A percentile compares a stretch with the other conserved stretches of the same genome.
phyloP scores from a whole-genome alignment of 2,329 filamentous ascomycete genomes.

The Huntiella savannae region DNA sequence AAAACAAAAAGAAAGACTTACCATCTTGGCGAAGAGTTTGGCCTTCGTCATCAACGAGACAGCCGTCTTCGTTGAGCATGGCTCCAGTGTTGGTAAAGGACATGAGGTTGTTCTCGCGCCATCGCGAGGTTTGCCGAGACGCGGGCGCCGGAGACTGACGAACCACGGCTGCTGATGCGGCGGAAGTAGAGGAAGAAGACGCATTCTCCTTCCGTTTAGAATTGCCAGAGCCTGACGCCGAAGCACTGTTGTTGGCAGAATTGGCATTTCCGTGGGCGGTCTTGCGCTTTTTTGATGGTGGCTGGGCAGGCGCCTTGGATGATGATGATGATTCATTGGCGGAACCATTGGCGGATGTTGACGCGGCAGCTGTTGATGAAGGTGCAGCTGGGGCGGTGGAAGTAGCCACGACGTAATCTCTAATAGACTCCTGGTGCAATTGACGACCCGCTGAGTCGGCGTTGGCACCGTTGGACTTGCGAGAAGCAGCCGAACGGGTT shows the following conservation, averaged over 20 bases:
- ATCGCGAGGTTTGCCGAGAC: constrained; percentile 2
- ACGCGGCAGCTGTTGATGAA: neutral
- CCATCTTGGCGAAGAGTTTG: constrained; percentile 69
- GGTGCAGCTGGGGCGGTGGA: constrained; percentile 1
- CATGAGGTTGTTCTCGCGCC: constrained; percentile 65
- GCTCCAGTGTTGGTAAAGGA: constrained; percentile 59
- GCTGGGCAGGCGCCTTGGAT: constrained; percentile 19
- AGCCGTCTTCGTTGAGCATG: constrained; percentile 47
- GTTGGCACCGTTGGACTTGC: constrained; percentile 23
- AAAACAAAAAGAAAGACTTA: constrained; percentile 26
- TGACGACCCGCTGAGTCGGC: constrained; percentile 15
- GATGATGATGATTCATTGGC: neutral
- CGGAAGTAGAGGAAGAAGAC: too few relatives aligned
- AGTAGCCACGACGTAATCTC: constrained; percentile 4
- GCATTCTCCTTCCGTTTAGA: constrained; percentile 4
- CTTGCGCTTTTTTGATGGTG: constrained; percentile 68
- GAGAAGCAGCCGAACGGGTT: constrained; percentile 20
- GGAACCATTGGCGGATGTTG: neutral
- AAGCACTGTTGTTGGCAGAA: constrained; percentile 1
- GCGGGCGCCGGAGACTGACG: neutral
- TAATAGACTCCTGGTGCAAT: constrained; percentile 9
- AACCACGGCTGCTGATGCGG: too few relatives aligned
- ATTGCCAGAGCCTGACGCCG: constrained; percentile 4
- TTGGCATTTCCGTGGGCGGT: constrained; percentile 28
- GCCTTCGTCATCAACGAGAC: constrained; percentile 78